Percentiles rank a stretch among this genome's conserved stretches.
Conservation (phyloP, 345 rosid genomes). For the Dipteronia sinensis region DNA sequence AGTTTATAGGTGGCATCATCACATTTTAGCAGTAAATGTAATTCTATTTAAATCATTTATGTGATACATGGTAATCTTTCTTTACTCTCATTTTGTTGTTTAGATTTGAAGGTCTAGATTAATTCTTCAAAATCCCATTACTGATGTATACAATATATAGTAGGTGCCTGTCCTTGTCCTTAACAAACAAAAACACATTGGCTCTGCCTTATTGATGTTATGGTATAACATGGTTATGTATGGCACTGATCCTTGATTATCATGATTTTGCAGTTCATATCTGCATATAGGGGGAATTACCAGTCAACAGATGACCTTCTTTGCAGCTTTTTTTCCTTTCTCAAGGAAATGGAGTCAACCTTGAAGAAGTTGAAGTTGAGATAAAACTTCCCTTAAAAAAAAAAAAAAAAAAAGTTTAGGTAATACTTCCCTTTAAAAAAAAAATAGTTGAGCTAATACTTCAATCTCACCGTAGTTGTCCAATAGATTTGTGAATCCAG, state of each 20-base stretch:
- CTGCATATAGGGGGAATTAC: slow-evolving; percentile 94
- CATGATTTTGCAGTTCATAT: slow-evolving; percentile 57
- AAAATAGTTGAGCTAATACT: too few species aligned
- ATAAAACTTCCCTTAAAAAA: too few species aligned
- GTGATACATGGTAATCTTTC: not conserved
- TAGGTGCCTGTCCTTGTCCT: not conserved
- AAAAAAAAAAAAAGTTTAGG: too few species aligned
- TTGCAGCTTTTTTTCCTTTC: slow-evolving; percentile 56
- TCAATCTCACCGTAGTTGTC: not conserved
- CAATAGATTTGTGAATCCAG: not conserved
- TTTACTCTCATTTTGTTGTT: not conserved
- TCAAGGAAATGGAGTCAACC: slow-evolving; percentile 67
- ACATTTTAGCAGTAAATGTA: not conserved
- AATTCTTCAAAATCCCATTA: too few species aligned
- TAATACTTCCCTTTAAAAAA: too few species aligned
- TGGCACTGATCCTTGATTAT: slow-evolving; percentile 12
- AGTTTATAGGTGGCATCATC: not conserved
- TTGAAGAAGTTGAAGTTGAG: slow-evolving; percentile 70
- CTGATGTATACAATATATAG: not conserved
- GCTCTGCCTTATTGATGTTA: not conserved
- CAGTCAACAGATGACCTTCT: slow-evolving; percentile 78
- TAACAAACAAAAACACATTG: not conserved
- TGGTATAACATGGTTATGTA: not conserved
- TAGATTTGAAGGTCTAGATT: not conserved
- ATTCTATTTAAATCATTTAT: not conserved